These are phyloP conservation scores for Paxillus involutus DNA, from an alignment of 768 basidiomycete genomes.

Conservation along the genomic window DNA sequence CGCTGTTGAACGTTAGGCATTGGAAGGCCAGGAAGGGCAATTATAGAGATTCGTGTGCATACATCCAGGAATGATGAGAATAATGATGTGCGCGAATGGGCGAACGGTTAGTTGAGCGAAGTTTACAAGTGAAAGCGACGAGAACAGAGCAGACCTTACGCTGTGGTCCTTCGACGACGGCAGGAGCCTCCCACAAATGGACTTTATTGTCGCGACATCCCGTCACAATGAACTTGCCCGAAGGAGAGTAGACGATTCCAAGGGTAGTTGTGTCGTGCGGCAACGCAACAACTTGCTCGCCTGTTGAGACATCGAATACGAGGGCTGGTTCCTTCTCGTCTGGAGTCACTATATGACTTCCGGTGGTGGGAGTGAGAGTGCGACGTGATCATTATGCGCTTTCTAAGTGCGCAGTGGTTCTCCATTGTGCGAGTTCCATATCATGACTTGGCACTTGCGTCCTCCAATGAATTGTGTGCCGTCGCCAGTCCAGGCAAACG, in stretches of 20 bases:
- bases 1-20: neutral
- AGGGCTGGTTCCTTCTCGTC: neutral
- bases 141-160: neutral
- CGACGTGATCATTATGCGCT: neutral
- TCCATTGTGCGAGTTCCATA: neutral
- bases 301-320: neutral
- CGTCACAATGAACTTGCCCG: neutral
- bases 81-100: neutral
- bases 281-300: neutral
- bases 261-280: neutral
- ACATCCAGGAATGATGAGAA: neutral
- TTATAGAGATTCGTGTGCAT: neutral
- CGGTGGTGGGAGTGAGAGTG: neutral
- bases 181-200: neutral
- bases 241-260: conserved; percentile 2
- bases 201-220: neutral
- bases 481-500: neutral
- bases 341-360: neutral
- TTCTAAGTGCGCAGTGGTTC: neutral
- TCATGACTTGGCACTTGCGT: neutral
- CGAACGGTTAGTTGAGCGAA: neutral
- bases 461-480: neutral
- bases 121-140: neutral
- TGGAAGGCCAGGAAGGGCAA: neutral
- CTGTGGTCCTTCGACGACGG: neutral